phyloP scores from a whole-genome alignment of 176 grass and related monocot genomes.

The Cocos nucifera region DNA sequence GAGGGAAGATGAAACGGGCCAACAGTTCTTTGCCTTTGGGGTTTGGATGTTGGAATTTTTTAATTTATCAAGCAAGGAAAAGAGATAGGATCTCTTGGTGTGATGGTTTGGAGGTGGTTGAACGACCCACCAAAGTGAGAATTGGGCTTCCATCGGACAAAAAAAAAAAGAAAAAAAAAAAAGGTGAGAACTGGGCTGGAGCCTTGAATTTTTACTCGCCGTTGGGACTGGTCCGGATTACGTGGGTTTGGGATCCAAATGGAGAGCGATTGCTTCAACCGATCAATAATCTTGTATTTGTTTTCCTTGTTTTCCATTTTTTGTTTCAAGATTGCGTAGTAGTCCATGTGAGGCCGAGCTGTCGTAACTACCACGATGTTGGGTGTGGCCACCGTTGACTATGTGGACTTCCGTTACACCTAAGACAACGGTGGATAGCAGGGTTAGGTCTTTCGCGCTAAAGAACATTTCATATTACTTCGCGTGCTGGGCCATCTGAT shows the following conservation, averaged over 20 bases:
- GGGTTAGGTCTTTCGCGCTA: no score
- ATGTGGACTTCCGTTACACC: not conserved
- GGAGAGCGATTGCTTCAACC: no score
- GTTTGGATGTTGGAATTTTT: not conserved
- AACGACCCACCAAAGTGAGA: slow-evolving; percentile 6
- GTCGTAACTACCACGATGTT: slow-evolving; percentile 5
- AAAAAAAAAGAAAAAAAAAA: not conserved
- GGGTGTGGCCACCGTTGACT: slow-evolving; percentile 7
- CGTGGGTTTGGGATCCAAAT: no score
- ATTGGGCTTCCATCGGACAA: no score
- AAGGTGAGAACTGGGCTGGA: not conserved
- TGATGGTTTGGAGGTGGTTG: slow-evolving; percentile 19
- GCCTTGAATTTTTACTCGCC: no score
- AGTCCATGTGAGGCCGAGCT: not conserved
- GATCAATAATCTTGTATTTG: no score
- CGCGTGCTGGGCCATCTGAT: no score
- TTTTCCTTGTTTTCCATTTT: no score
- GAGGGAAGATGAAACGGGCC: slow-evolving; percentile 3
- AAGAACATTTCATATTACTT: no score
- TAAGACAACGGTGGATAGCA: not conserved
- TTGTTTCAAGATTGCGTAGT: no score
- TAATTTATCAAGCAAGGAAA: not conserved
- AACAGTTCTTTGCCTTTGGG: not conserved
- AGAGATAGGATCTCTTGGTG: not conserved
- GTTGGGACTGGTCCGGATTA: no score